phyloP scores from a whole-genome alignment of 1,139 yeast genomes.

The Meyerozyma guilliermondii region DNA sequence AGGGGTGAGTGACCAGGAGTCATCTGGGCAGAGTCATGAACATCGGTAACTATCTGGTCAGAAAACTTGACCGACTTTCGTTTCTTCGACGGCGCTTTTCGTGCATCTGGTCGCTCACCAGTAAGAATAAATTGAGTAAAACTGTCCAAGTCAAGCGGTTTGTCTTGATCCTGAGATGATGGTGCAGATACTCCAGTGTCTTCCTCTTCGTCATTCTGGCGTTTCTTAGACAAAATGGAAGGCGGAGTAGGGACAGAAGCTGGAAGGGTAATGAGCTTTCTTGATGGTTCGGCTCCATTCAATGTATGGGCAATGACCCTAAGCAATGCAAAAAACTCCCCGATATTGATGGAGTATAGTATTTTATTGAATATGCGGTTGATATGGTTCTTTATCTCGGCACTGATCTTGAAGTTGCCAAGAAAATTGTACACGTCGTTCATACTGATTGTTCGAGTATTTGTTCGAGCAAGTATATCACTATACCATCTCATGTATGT shows the following conservation, averaged over 20 bases:
- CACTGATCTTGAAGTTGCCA: conserved; percentile 52
- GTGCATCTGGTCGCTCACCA: conserved; percentile 55
- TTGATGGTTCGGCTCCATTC: conserved; percentile 42
- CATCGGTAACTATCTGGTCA: conserved; percentile 51
- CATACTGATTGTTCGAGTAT: conserved; percentile 51
- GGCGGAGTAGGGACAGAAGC: conserved; percentile 67
- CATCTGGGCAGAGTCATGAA: conserved; percentile 26
- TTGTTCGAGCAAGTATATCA: conserved; percentile 56
- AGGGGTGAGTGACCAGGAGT: conserved; percentile 23
- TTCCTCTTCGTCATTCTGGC: conserved; percentile 40
- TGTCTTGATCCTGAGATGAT: conserved; percentile 6
- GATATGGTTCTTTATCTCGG: conserved; percentile 38
- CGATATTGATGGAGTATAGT: conserved; percentile 53
- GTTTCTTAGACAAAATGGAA: conserved; percentile 56
- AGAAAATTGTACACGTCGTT: conserved; percentile 62
- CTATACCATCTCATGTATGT: conserved; percentile 78
- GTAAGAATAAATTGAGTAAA: conserved; percentile 72
- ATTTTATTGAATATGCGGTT: conserved; percentile 48
- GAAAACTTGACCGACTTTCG: conserved; percentile 66
- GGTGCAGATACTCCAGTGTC: conserved; percentile 6
- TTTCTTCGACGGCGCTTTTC: conserved; percentile 29
- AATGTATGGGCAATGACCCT: conserved; percentile 59
- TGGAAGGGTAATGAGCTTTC: conserved; percentile 44
- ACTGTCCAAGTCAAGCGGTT: conserved; percentile 60
- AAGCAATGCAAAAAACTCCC: conserved; percentile 70